Conservation (phyloP, 352 stramenopile species). For the Pythium graminicola region DNA sequence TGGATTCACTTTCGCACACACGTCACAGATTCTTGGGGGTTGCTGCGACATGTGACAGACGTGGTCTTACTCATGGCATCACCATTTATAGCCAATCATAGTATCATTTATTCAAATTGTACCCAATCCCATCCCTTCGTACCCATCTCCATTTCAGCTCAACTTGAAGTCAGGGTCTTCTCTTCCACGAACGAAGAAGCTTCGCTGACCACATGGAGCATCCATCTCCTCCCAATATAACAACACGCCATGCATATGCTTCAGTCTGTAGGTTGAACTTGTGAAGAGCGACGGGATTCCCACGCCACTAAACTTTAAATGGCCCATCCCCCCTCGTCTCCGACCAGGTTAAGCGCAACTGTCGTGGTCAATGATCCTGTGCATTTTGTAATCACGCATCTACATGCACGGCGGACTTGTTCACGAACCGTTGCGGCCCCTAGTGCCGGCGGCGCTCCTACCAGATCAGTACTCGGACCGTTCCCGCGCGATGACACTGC, state of each 20-base stretch:
- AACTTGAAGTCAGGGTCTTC: too few species aligned
- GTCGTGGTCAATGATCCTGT: neutral
- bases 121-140: too few species aligned
- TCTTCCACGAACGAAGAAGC: too few species aligned
- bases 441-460: conserved; percentile 3
- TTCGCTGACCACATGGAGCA: neutral
- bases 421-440: neutral
- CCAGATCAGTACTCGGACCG: conserved; percentile 12
- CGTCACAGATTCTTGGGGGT: too few species aligned
- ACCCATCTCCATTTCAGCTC: too few species aligned
- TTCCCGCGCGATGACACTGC: conserved; percentile 12
- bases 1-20: too few species aligned
- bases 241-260: neutral
- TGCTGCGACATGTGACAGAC: too few species aligned
- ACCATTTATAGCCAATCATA: too few species aligned
- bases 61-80: too few species aligned
- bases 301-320: neutral
- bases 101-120: too few species aligned
- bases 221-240: neutral
- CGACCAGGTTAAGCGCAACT: neutral
- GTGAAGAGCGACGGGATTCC: too few species aligned
- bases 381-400: neutral
- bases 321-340: neutral
- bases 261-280: neutral
- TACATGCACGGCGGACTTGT: neutral